Percentiles rank a stretch among this genome's conserved stretches.
These are phyloP conservation scores for Abrus precatorius DNA, from an alignment of 306 rosid genomes.

Conservation along the genomic window DNA sequence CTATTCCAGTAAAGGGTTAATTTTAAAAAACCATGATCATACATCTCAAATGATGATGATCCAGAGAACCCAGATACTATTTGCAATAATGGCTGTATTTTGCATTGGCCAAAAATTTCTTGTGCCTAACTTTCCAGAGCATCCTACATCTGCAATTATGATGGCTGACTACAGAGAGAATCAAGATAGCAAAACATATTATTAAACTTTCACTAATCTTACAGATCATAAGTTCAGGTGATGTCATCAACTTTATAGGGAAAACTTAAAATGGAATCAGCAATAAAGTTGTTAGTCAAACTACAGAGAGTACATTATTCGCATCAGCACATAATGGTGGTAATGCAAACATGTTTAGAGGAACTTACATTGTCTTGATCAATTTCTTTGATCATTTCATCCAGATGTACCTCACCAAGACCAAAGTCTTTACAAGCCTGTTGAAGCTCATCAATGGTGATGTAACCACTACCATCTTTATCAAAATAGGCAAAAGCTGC, in stretches of 20 bases:
- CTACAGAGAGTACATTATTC: not conserved
- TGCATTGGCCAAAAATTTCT: not conserved
- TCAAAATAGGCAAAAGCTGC: conserved; percentile 90
- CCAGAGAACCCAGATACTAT: not conserved
- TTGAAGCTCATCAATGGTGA: conserved; percentile 89
- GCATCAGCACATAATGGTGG: not conserved
- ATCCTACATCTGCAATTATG: not conserved
- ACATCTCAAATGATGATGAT: not conserved
- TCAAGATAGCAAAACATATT: not conserved
- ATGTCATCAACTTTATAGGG: conserved; percentile 15
- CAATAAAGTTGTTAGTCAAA: not conserved
- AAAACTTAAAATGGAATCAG: conserved; percentile 4
- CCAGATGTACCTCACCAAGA: conserved; percentile 76
- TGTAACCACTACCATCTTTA: conserved; percentile 90
- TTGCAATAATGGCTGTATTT: not conserved
- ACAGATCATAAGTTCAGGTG: not conserved
- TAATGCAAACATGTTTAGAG: not conserved
- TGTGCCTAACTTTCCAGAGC: conserved; percentile 9
- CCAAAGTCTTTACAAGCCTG: conserved; percentile 84
- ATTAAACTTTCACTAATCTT: not conserved
- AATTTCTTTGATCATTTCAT: conserved; percentile 76
- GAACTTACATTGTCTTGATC: conserved; percentile 84
- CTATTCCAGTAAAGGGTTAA: not conserved
- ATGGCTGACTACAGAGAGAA: conserved; percentile 6
- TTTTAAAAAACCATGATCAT: not conserved